A percentile compares a stretch with the other conserved stretches of the same genome.
Evolutionary conservation across 202 grass and related monocot species (phyloP).

Genomic region (Tripidium arundinaceum): DNA sequence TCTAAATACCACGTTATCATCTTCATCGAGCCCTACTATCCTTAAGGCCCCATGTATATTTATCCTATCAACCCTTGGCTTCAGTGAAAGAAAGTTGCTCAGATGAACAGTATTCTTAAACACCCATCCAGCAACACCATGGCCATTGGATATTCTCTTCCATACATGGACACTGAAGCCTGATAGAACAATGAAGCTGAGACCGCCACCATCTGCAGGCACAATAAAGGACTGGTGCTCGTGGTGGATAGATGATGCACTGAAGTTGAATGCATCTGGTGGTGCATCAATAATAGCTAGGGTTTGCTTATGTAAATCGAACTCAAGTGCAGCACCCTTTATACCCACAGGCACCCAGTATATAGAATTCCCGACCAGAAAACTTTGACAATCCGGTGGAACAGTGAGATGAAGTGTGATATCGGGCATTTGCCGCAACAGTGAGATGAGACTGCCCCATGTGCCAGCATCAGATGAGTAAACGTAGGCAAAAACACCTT

Average conservation of each 20-base stretch:
- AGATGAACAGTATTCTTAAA: not conserved
- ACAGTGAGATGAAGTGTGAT: not conserved
- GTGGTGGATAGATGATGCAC: not conserved
- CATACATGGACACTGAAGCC: not conserved
- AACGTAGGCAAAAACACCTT: not conserved
- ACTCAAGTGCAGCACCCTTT: not conserved
- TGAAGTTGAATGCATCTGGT: not conserved
- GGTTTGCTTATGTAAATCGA: not conserved
- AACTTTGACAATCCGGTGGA: not conserved
- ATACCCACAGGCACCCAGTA: not conserved
- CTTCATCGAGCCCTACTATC: not conserved
- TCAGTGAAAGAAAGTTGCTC: not conserved
- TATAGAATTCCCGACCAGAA: not conserved
- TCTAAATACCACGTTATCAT: not conserved
- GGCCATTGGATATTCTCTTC: not conserved
- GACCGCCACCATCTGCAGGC: not conserved
- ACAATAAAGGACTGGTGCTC: not conserved
- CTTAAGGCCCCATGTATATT: not conserved
- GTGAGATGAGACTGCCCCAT: not conserved
- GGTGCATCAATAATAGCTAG: not conserved
- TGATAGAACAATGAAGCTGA: not conserved
- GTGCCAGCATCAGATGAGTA: not conserved
- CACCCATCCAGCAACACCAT: constrained; percentile 1
- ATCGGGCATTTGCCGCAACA: not conserved
- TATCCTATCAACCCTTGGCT: too few relatives aligned